phyloP scores from a whole-genome alignment of 2,329 filamentous ascomycete species.

The Fusarium acutatum region DNA sequence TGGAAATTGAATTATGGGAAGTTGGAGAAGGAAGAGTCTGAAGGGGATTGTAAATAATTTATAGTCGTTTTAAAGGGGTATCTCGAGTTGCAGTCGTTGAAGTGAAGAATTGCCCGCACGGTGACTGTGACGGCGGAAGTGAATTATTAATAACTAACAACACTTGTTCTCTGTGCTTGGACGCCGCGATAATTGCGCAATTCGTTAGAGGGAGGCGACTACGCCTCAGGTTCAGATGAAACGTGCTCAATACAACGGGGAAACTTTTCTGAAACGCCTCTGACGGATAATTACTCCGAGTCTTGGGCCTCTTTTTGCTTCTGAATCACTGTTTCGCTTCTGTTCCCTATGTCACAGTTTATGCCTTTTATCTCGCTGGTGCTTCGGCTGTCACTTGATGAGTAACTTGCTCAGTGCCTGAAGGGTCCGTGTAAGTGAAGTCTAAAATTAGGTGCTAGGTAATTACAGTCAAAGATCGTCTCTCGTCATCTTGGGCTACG shows the following conservation, averaged over 20 bases:
- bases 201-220: conserved; percentile 16
- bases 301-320: not conserved
- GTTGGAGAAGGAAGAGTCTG: not conserved
- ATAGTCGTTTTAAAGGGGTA: not conserved
- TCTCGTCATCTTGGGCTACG: conserved; percentile 13
- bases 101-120: conserved; percentile 13
- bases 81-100: not conserved
- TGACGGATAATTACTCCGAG: conserved; percentile 10
- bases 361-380: not conserved
- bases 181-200: conserved; percentile 42
- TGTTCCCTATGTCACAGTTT: not conserved
- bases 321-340: not conserved
- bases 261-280: conserved; percentile 31
- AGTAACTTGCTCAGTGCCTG: not conserved
- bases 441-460: not conserved
- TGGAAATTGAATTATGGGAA: conserved; percentile 2
- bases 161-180: not conserved
- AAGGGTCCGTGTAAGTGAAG: not conserved
- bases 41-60: not conserved
- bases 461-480: not conserved
- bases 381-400: not conserved
- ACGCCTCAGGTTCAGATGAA: conserved; percentile 25
- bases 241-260: conserved; percentile 38
- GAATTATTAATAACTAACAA: conserved; percentile 37
- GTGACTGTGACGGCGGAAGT: conserved; percentile 25